Evolutionary conservation across 345 rosid species (phyloP), one percentile per base, ranked within the genome.

Genomic region (Raphanus raphanistrum): DNA sequence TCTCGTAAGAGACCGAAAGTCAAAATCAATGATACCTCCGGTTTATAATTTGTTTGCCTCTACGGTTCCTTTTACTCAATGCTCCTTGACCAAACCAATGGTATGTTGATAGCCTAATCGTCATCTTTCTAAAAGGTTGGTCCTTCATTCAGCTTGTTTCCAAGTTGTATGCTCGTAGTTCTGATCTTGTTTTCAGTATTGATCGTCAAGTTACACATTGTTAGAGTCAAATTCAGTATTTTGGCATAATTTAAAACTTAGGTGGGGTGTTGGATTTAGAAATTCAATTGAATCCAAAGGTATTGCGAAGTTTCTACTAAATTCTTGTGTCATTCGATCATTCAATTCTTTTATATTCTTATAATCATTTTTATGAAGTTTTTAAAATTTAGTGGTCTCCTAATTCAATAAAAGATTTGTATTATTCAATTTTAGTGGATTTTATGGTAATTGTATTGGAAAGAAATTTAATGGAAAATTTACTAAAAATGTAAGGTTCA

Each of bases 41-140:
- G 48, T 54, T 77, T 60, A 32, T 60, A 32, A 45, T 68, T 16
- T 76, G 36, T 13, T 68, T 43, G 62, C 50, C 59, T 41, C n/a
- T 41, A 17, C 28, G 4, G 28, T 58, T 57, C 66, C 13, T 27
- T 55, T 50, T 3, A 10, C 31, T 28, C 43, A 28, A 4, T 45
- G 12, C 63, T 33, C 27, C 31, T 70, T 60, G 58, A 45, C 7
- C 17, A 60, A 58, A 12, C 15, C 32, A 6, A 15, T 15, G 64
- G 2, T 64, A 25, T n/a, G 65, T 26, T 54, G 1, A 17, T 64
- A 48, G 26, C 52, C 26, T 50, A n/a, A 64, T 1, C 7, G 3
- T 38, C 35, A 57, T 21, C 62, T 25, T 57, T 74, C 15, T 27
- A 50, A 12, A 13, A 21, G 52, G 12, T 25, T 35, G 55, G n/a